Evolutionary conservation across 2,329 filamentous ascomycete genomes (phyloP), one percentile per base, ranked within the genome.

Genomic region (Allantophomopsis cytisporea): DNA sequence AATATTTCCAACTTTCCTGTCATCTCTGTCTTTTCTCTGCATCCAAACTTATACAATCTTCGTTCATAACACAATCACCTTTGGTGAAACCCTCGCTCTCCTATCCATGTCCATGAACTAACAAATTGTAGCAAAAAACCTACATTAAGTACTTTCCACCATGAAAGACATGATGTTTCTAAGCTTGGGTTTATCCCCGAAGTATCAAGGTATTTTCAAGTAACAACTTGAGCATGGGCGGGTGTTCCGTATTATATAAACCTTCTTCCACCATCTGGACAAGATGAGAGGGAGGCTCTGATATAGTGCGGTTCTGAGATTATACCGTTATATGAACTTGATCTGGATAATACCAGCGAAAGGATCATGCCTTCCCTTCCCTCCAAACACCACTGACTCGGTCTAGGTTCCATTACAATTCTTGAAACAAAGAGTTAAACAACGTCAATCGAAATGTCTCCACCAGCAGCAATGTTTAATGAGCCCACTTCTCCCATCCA

Each of bases 291-390:
- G 47, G 36, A 41, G 46, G 39, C 42, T 44, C 21, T 46, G 44
- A 43, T 47, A 47, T 47, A 48, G 51, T 54, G 63, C 61, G 23
- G 66, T 65, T 70, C 75, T 85, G 80, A 89, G 83, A 91, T 78
- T 77, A 91, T 82, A 91, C 84, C 83, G 85, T 80, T 69, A 48
- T 42, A 43, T 69, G 66, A 86, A 89, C 83, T 89, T 89, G 84
- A 89, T 88, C 83, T 85, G 83, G 85, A 88, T 89, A 89, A 91
- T 91, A 85, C 85, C 83, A 87, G 87, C 87, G 87, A 87, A 91
- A 94, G 87, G 82, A 94, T 91, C 86, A 93, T 94, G 85, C 84
- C 73, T 73, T 72, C 66, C 66, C 63, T 64, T 59, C 53, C 57
- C 58, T 52, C 54, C 40, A 49, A 47, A 52, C 49, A 54, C 39